Evolutionary conservation across 2,329 filamentous ascomycete genomes (phyloP).

Genomic region (Aaosphaeria arxii): DNA sequence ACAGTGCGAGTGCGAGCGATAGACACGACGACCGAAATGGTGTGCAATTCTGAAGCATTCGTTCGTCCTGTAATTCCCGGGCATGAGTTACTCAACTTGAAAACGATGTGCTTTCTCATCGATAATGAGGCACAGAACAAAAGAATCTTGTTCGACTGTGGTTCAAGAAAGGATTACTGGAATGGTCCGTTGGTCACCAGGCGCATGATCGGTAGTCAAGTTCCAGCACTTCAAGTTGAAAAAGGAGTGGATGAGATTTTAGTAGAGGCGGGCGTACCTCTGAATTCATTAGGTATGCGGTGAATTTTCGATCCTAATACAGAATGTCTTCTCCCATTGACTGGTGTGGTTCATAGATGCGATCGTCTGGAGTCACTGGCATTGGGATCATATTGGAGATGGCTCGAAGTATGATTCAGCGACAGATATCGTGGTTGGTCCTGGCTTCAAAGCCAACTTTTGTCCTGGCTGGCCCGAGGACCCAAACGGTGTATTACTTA

Average conservation of each 20-base stretch:
- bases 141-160: neutral
- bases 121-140: neutral
- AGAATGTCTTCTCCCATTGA: too few relatives aligned
- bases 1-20: constrained; percentile 10
- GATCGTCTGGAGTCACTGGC: constrained; percentile 1
- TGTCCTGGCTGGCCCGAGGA: constrained; percentile 44
- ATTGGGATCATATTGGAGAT: constrained; percentile 51
- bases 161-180: neutral
- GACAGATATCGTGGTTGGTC: constrained; percentile 50
- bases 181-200: neutral
- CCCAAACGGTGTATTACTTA: constrained; percentile 2
- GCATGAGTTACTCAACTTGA: neutral
- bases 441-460: constrained; percentile 46
- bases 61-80: constrained; percentile 5
- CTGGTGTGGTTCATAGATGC: neutral
- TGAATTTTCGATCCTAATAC: too few relatives aligned
- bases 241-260: neutral
- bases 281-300: neutral
- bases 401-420: constrained; percentile 42
- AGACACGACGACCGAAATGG: constrained; percentile 10
- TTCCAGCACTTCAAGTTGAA: neutral
- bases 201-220: neutral
- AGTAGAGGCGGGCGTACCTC: neutral
- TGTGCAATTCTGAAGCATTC: constrained; percentile 9
- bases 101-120: neutral